These are phyloP conservation scores for Rosa hybrid DNA, from an alignment of 331 rosid genomes.

Conservation along the genomic window DNA sequence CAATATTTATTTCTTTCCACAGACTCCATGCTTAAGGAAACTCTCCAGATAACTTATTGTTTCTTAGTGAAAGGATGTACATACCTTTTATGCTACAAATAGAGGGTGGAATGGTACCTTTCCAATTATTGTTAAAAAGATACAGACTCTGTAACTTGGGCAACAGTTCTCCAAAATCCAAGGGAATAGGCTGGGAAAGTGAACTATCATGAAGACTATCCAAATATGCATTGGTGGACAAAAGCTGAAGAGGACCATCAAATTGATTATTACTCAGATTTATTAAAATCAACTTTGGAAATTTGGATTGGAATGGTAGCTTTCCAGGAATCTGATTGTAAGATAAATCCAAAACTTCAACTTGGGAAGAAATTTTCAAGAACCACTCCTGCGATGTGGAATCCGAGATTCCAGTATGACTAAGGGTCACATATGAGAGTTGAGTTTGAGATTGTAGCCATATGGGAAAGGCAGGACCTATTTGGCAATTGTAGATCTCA, in stretches of 20 bases:
- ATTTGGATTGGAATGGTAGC: not conserved
- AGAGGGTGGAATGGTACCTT: constrained; percentile 14
- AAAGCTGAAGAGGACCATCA: not conserved
- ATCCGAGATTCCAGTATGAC: constrained; percentile 5
- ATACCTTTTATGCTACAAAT: not conserved
- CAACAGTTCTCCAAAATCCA: not conserved
- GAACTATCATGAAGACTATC: too few species aligned
- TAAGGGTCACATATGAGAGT: not conserved
- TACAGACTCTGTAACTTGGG: not conserved
- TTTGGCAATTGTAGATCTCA: not conserved
- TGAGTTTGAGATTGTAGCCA: constrained; percentile 28
- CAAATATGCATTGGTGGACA: too few species aligned
- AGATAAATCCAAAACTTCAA: not conserved
- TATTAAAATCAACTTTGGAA: not conserved
- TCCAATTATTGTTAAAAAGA: constrained; percentile 15
- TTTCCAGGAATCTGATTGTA: constrained; percentile 17
- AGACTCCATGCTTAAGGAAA: not conserved
- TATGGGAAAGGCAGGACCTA: constrained; percentile 15
- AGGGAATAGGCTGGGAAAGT: not conserved
- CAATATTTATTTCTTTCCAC: accelerated
- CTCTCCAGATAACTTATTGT: constrained; percentile 9
- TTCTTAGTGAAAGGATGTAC: not conserved
- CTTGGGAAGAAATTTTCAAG: not conserved
- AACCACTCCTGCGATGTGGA: constrained; percentile 16
- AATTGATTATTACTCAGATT: constrained; percentile 25